Percentiles rank a stretch among this genome's conserved stretches.
phyloP scores from a whole-genome alignment of 805 yeast species.

The Suhomyces canberraensis region DNA sequence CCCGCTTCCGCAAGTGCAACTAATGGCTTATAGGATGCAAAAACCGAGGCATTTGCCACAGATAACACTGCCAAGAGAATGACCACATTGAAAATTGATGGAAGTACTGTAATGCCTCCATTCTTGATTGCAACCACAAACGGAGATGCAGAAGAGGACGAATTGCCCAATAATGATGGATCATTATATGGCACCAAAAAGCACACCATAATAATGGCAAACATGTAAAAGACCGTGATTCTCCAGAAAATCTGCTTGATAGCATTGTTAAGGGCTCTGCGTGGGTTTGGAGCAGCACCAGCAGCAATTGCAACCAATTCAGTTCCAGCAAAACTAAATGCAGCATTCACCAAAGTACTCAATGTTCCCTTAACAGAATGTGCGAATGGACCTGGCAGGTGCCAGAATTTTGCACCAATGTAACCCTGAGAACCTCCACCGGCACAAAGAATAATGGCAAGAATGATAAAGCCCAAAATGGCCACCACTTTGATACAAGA shows the following conservation, averaged over 20 bases:
- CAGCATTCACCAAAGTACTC: slow-evolving; percentile 51
- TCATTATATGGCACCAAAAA: slow-evolving; percentile 51
- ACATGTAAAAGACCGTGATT: slow-evolving; percentile 46
- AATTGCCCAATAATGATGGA: slow-evolving; percentile 21
- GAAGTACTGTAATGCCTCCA: slow-evolving; percentile 28
- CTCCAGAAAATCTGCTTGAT: slow-evolving; percentile 54
- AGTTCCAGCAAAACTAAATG: slow-evolving; percentile 60
- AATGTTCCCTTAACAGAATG: slow-evolving; percentile 56
- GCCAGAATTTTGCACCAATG: slow-evolving; percentile 52
- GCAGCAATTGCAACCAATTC: slow-evolving; percentile 59
- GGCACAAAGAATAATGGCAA: slow-evolving; percentile 32
- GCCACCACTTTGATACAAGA: slow-evolving; percentile 26
- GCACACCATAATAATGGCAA: slow-evolving; percentile 47
- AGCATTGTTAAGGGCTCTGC: slow-evolving; percentile 53
- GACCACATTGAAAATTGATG: slow-evolving; percentile 32
- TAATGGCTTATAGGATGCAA: slow-evolving; percentile 44
- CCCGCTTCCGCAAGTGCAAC: slow-evolving; percentile 66
- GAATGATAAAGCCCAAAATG: slow-evolving; percentile 24
- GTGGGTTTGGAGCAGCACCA: slow-evolving; percentile 52
- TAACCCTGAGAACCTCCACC: slow-evolving; percentile 44
- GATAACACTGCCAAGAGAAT: slow-evolving; percentile 32
- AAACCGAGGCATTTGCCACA: slow-evolving; percentile 36
- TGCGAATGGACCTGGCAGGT: slow-evolving; percentile 52
- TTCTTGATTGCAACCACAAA: slow-evolving; percentile 37
- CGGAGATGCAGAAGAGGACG: slow-evolving; percentile 31